Percentiles rank a stretch among this genome's conserved stretches.
phyloP scores from a whole-genome alignment of 2,329 filamentous ascomycete species.

The Herpotrichia juniperi region DNA sequence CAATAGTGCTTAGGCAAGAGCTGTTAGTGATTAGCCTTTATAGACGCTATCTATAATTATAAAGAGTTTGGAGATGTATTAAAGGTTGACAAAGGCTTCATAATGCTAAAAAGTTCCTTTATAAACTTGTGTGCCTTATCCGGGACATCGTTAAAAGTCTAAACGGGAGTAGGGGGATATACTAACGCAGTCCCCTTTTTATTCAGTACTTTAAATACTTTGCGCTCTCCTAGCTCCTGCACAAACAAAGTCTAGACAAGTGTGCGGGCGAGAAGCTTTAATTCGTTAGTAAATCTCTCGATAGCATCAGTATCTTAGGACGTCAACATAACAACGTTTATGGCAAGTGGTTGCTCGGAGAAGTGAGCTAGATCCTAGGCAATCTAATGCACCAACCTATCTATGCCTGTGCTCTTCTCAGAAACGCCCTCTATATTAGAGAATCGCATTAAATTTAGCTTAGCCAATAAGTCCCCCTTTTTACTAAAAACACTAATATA shows the following conservation, averaged over 20 bases:
- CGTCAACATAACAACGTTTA: conserved; percentile 3
- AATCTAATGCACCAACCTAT: background rate
- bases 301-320: background rate
- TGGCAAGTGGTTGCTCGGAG: background rate
- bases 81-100: conserved; percentile 19
- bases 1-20: conserved; percentile 43
- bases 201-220: conserved; percentile 6
- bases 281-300: conserved; percentile 13
- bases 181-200: conserved; percentile 17
- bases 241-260: conserved; percentile 8
- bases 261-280: conserved; percentile 11
- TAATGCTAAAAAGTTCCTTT: conserved; percentile 25
- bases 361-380: background rate
- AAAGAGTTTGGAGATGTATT: conserved; percentile 28
- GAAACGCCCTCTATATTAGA: conserved; percentile 46
- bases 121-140: conserved; percentile 21
- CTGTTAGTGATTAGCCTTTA: conserved; percentile 28
- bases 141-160: conserved; percentile 10
- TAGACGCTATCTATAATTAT: conserved; percentile 34
- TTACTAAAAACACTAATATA: conserved; percentile 38
- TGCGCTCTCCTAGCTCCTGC: conserved; percentile 12
- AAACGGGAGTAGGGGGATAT: conserved; percentile 20
- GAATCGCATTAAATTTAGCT: conserved; percentile 46
- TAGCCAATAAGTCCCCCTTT: conserved; percentile 36
- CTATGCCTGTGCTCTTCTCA: background rate